Conservation (phyloP, 139 green algal species). For the Diplosphaera chodatii region DNA sequence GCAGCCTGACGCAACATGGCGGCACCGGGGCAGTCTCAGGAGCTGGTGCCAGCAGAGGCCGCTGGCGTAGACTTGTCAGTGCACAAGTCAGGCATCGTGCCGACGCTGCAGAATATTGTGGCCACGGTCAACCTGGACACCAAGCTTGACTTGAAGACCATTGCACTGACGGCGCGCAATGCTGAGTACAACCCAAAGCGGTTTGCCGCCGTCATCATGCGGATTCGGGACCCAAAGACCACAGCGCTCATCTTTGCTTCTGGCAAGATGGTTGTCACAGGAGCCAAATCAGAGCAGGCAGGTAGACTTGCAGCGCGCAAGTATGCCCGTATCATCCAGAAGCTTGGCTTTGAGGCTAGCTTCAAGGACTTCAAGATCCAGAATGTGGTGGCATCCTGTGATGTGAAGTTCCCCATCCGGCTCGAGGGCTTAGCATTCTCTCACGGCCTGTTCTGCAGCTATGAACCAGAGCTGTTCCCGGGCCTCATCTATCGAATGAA, state of each 20-base stretch:
- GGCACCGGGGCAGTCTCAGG: too few relatives aligned
- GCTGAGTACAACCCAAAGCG: conserved; percentile 99
- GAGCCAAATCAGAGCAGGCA: conserved; percentile 83
- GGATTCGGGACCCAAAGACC: conserved; percentile 96
- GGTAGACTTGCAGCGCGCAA: conserved; percentile 60
- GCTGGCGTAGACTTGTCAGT: not conserved
- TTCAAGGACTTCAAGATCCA: conserved; percentile 99
- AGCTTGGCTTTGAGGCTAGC: conserved; percentile 73
- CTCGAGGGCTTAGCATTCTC: conserved; percentile 85
- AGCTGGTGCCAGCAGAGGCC: not conserved
- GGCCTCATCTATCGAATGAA: conserved; percentile 99
- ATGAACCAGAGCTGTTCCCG: conserved; percentile 99
- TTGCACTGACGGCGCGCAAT: conserved; percentile 93
- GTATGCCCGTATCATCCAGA: conserved; percentile 94
- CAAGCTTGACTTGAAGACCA: conserved; percentile 92
- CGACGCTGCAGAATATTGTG: conserved; percentile 91
- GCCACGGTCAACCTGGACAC: conserved; percentile 93
- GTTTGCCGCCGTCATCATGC: conserved; percentile 98
- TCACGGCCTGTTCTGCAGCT: conserved; percentile 86
- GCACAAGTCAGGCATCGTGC: conserved; percentile 88
- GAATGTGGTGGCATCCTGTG: conserved; percentile 98
- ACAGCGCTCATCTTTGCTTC: conserved; percentile 97
- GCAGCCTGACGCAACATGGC: too few relatives aligned
- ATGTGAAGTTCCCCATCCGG: conserved; percentile 97
- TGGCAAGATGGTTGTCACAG: conserved; percentile 95